phyloP scores from a whole-genome alignment of 257 asterid genomes.

The Jacaranda mimosifolia region DNA sequence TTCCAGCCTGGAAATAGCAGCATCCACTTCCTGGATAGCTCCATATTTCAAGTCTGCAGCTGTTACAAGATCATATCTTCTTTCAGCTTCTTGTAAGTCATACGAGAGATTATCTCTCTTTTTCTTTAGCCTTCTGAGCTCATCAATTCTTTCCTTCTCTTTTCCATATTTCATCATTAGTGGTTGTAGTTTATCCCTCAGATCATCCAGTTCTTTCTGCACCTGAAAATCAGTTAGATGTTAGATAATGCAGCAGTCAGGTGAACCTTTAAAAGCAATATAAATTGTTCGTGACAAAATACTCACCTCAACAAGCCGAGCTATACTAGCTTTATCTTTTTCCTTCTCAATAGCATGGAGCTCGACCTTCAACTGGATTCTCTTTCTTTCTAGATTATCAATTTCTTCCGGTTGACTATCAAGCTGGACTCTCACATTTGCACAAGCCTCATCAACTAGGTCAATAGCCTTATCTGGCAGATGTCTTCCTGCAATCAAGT shows the following conservation, averaged over 20 bases:
- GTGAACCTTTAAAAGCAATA: not conserved
- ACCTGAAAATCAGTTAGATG: constrained; percentile 47
- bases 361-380: constrained; percentile 78
- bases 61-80: constrained; percentile 90
- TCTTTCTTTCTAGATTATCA: constrained; percentile 76
- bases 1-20: constrained; percentile 79
- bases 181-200: constrained; percentile 93
- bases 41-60: constrained; percentile 92
- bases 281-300: not conserved
- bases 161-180: constrained; percentile 78
- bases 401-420: constrained; percentile 83
- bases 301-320: constrained; percentile 71
- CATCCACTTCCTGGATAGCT: constrained; percentile 84
- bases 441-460: constrained; percentile 79
- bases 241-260: not conserved
- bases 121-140: constrained; percentile 76
- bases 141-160: constrained; percentile 86
- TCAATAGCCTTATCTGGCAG: constrained; percentile 82
- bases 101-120: constrained; percentile 71
- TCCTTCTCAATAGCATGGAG: constrained; percentile 84
- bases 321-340: constrained; percentile 86
- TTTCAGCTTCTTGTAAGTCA: constrained; percentile 91
- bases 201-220: constrained; percentile 81
- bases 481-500: constrained; percentile 60
- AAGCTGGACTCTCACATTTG: constrained; percentile 84